phyloP scores from a whole-genome alignment of 2,329 filamentous ascomycete species.

The Fusarium hostae region DNA sequence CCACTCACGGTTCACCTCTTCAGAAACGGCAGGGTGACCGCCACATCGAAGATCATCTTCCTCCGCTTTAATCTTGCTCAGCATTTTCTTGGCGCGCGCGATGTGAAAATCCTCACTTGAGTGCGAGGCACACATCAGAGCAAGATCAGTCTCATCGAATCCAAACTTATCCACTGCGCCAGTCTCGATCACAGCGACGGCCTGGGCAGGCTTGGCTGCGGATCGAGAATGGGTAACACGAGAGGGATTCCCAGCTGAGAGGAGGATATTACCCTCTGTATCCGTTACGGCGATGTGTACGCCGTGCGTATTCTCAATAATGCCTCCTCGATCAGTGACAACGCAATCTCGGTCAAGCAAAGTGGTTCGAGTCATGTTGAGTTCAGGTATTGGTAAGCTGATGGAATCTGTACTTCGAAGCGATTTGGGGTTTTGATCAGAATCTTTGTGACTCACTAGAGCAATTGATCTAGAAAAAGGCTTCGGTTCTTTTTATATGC shows the following conservation, averaged over 20 bases:
- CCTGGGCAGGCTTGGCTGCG: constrained; percentile 58
- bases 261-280: constrained; percentile 51
- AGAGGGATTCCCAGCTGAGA: constrained; percentile 53
- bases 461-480: neutral
- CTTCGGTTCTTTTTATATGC: neutral
- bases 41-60: constrained; percentile 57
- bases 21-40: constrained; percentile 52
- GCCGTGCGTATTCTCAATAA: constrained; percentile 56
- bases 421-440: no score
- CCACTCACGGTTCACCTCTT: constrained; percentile 53
- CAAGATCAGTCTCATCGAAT: constrained; percentile 56
- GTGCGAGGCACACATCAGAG: constrained; percentile 60
- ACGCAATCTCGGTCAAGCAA: constrained; percentile 45
- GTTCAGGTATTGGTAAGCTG: neutral
- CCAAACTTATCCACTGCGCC: constrained; percentile 51
- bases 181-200: constrained; percentile 57
- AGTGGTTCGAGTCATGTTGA: constrained; percentile 24
- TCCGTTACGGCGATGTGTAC: constrained; percentile 58
- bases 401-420: neutral
- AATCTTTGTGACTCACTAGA: neutral
- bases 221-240: constrained; percentile 58
- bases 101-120: constrained; percentile 57
- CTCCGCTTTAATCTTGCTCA: constrained; percentile 47
- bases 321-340: constrained; percentile 51
- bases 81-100: constrained; percentile 51